Conservation (phyloP, 495 filamentous ascomycete genomes). For the Chaetomium tenue region DNA sequence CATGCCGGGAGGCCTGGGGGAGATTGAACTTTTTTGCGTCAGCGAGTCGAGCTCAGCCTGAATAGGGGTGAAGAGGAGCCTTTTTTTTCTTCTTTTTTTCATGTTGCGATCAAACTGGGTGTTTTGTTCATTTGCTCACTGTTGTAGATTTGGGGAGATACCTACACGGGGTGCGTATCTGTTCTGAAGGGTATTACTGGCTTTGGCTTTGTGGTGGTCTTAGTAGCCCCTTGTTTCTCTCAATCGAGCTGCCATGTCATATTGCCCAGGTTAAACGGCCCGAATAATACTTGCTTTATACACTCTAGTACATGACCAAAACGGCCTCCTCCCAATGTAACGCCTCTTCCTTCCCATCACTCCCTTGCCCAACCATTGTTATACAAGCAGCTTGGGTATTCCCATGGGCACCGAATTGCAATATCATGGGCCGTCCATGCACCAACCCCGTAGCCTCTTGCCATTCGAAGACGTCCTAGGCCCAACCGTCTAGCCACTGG, state of each 20-base stretch:
- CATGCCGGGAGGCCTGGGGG: constrained; percentile 68
- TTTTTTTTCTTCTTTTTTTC: neutral
- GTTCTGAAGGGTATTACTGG: constrained; percentile 1
- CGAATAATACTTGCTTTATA: constrained; percentile 10
- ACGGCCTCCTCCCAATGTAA: neutral
- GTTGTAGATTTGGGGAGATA: constrained; percentile 25
- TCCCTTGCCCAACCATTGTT: constrained; percentile 10
- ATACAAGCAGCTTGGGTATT: neutral
- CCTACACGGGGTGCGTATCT: constrained; percentile 18
- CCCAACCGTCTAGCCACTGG: too few species aligned
- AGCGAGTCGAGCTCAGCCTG: constrained; percentile 32
- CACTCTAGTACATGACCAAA: constrained; percentile 16
- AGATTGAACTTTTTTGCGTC: constrained; percentile 76
- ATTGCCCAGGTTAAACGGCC: neutral
- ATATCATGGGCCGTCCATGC: neutral
- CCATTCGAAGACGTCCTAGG: too few species aligned
- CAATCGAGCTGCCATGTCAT: too few species aligned
- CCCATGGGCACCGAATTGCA: neutral
- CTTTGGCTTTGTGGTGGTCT: neutral
- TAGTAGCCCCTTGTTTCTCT: neutral
- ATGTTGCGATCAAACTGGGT: neutral
- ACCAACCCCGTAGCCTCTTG: too few species aligned
- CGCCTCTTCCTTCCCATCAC: neutral
- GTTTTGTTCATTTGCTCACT: neutral
- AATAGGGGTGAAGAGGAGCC: neutral